Base-by-base conservation (phyloP, 108 stramenopile species). In the Skeletonema tropicum region DNA sequence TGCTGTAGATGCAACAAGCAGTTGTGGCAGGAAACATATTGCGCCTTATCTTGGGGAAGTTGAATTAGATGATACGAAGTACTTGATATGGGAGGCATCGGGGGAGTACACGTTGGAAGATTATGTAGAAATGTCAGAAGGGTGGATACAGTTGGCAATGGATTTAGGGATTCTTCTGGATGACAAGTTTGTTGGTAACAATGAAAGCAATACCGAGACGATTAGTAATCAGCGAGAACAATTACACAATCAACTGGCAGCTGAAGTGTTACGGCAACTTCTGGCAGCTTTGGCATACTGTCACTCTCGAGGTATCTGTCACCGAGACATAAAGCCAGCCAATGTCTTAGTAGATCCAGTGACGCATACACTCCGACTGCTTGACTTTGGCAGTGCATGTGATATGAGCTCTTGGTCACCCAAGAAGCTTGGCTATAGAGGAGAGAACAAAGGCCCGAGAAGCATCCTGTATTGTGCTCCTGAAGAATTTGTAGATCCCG, bases 351-450 rank as follows among this genome's bases (percentile, higher is more conserved):
- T 45, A 36, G 72, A 71, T 48, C 62, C 74, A 14, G 49, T 46
- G 14, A 48, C 80, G 7, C 58, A 66, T 2, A 76, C 75, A 13
- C 57, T 81, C n/a, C 74, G 75, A 57, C 21, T 81, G 8, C 76
- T 81, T 14, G 80, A 81, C 58, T 81, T 81, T 62, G 80, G 80
- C 12, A 76, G 75, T 33, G 75, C 80, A 11, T 81, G 80, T 39
- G 68, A 69, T 70, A 81, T 81, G 80, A 70, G 62, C 25, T 71
- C 75, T 5, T 81, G 80, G 80, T 64, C 70, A 15, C 13, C 60
- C n/a, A 46, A 70, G n/a, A 76, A 76, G 58, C 63, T 52, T 33
- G 80, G 80, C 2, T 81, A 81, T 14, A 62, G 60, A 30, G 80
- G 80, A 6, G 69, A 75, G 23, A 67, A 81, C 49, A 75, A 76